Evolutionary conservation across 2,329 filamentous ascomycete genomes (phyloP).

Genomic region (Aspergillus glaucus): DNA sequence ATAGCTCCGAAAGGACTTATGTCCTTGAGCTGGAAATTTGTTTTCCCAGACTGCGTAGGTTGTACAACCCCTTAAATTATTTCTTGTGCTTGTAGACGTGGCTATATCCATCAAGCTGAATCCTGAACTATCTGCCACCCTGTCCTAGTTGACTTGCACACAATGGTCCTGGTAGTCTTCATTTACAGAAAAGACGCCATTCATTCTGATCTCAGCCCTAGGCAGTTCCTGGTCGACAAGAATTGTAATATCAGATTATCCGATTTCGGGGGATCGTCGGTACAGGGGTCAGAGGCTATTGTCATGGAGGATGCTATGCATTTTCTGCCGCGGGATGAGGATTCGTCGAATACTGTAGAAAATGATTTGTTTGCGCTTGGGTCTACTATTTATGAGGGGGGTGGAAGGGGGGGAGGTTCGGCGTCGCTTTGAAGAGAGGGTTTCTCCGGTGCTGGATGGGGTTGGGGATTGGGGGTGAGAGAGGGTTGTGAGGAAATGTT

Average conservation of each 20-base stretch:
- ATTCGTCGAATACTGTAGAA: constrained; percentile 7
- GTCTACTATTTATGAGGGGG: neutral
- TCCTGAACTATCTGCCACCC: too few relatives aligned
- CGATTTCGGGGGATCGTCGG: constrained; percentile 4
- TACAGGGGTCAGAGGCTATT: constrained; percentile 3
- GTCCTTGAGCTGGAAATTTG: too few relatives aligned
- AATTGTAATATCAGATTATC: constrained; percentile 1
- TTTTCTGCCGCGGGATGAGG: constrained; percentile 5
- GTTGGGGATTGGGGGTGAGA: neutral
- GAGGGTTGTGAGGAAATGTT: neutral
- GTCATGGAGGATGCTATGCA: constrained; percentile 5
- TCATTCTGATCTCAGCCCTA: constrained; percentile 40
- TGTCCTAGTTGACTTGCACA: too few relatives aligned
- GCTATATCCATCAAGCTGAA: too few relatives aligned
- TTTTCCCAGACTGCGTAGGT: too few relatives aligned
- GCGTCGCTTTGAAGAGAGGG: neutral
- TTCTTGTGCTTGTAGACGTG: too few relatives aligned
- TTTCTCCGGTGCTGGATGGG: neutral
- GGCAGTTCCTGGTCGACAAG: constrained; percentile 1
- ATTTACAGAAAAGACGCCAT: constrained; percentile 84
- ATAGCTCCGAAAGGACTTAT: too few relatives aligned
- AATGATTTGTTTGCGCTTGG: constrained; percentile 10
- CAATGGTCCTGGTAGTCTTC: constrained; percentile 58
- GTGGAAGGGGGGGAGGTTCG: neutral
- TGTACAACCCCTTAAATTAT: too few relatives aligned